Evolutionary conservation across 805 yeast species (phyloP).

Genomic region (Saccharomycopsis amapae): DNA sequence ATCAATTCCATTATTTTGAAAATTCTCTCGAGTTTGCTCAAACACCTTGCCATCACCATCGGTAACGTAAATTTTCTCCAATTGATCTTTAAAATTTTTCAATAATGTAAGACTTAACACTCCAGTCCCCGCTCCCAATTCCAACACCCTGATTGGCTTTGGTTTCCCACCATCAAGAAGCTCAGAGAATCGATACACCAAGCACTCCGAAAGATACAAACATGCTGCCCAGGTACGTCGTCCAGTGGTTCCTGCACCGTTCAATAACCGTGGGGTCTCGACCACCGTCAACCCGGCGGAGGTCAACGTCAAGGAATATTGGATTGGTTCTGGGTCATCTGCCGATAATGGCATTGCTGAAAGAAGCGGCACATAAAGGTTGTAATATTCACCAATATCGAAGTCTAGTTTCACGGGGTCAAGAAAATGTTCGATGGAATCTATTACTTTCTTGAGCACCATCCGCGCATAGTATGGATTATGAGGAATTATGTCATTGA

Average conservation of each 20-base stretch:
- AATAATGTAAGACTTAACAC: conserved; percentile 46
- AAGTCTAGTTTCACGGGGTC: background rate
- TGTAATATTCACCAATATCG: background rate
- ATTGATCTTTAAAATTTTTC: conserved; percentile 14
- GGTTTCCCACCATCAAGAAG: conserved; percentile 4
- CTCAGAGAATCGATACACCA: conserved; percentile 27
- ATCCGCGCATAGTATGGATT: background rate
- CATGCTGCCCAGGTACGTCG: conserved; percentile 94
- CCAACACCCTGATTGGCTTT: conserved; percentile 38
- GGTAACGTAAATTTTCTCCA: conserved; percentile 25
- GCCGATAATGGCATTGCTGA: background rate
- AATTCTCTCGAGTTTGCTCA: conserved; percentile 38
- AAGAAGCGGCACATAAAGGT: background rate
- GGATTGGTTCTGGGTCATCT: background rate
- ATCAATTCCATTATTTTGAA: conserved; percentile 36
- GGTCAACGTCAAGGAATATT: background rate
- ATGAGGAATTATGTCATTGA: background rate
- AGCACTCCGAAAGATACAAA: conserved; percentile 49
- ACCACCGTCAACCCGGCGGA: background rate
- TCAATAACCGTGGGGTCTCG: conserved; percentile 52
- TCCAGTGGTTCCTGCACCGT: conserved; percentile 83
- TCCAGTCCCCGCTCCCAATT: conserved; percentile 90
- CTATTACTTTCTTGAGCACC: background rate
- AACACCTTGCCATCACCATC: conserved; percentile 62
- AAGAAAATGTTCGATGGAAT: background rate